Evolutionary conservation across 1,284 basidiomycete genomes (phyloP), one percentile per base, ranked within the genome.

Genomic region (Naganishia sp.): DNA sequence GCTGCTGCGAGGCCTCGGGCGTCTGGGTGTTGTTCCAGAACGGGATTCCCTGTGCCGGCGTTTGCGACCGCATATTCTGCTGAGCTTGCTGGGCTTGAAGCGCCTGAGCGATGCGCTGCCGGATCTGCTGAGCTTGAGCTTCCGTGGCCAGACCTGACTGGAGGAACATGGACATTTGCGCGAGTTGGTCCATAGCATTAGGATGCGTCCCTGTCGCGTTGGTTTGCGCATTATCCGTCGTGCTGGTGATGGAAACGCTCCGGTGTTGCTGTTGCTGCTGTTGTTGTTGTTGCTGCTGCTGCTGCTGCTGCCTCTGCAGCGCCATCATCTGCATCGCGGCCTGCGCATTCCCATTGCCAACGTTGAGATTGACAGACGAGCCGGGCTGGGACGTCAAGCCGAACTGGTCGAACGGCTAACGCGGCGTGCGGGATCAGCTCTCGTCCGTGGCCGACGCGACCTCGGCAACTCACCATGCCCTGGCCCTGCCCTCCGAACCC

Each of bases 191-290:
- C 18, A 31, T 52, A 6, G 35, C 28, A 15, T 13, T 41, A 35
- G 23, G 53, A 41, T 43, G 11, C 53, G 35, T 39, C 35, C 35
- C 35, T 9, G 35, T 10, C 28, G 28, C 28, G 28, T 28, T 28
- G 53, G 43, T 32, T 39, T 25, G 53, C 11, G 41, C 53, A n/a
- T 35, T 43, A 21, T 60, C 57, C n/a, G 57, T 60, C 18, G 57
- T 49, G 35, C 35, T 39, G 6, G 57, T 43, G 21, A 60, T 60
- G 9, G 57, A 60, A 6, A 23, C 57, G 46, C 57, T 60, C 31
- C 47, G 58, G 23, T 61, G 58, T 35, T 50, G 58, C 28, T 61
- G 57, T 21, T 60, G 57, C 23, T 61, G 58, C 50, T 50, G 58
- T n/a, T 61, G 58, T 2, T 50, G 47, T 2, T 46, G 35, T 21